These are phyloP conservation scores for Penicillium oxalicum DNA, from an alignment of 2,329 filamentous ascomycete genomes.

Conservation along the genomic window DNA sequence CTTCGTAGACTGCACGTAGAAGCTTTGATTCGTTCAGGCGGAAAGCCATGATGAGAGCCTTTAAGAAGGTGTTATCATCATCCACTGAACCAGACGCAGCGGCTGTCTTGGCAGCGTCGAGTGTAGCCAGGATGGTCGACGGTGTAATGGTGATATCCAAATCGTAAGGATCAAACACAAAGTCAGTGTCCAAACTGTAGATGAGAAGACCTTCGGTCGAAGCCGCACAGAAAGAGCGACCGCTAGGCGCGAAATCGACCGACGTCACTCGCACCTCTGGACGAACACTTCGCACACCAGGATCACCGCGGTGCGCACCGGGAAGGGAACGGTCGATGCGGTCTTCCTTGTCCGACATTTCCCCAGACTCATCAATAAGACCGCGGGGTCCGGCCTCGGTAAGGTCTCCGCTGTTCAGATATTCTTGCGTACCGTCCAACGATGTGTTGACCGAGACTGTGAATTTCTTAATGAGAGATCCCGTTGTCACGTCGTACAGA, in stretches of 20 bases:
- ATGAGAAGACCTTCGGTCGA: slow-evolving; percentile 91
- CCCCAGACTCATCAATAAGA: slow-evolving; percentile 81
- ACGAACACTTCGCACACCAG: slow-evolving; percentile 66
- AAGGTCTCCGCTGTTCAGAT: slow-evolving; percentile 84
- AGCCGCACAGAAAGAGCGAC: slow-evolving; percentile 85
- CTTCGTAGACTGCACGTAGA: slow-evolving; percentile 78
- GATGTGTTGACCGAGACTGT: slow-evolving; percentile 96
- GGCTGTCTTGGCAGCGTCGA: slow-evolving; percentile 44
- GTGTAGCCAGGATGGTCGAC: slow-evolving; percentile 70
- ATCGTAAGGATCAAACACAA: slow-evolving; percentile 93
- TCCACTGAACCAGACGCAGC: slow-evolving; percentile 47
- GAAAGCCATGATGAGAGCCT: slow-evolving; percentile 94
- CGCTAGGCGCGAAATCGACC: slow-evolving; percentile 82
- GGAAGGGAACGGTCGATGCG: slow-evolving; percentile 73
- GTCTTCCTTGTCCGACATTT: slow-evolving; percentile 83
- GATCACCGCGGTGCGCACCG: slow-evolving; percentile 81
- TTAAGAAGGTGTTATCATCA: slow-evolving; percentile 71
- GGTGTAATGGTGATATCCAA: slow-evolving; percentile 92
- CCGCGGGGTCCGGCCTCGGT: slow-evolving; percentile 82
- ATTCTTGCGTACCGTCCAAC: slow-evolving; percentile 91
- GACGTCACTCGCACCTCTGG: slow-evolving; percentile 80
- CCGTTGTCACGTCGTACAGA: slow-evolving; percentile 88
- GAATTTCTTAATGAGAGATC: slow-evolving; percentile 87
- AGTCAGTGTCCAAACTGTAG: slow-evolving; percentile 78
- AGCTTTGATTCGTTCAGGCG: slow-evolving; percentile 81